Evolutionary conservation across 2,329 filamentous ascomycete species (phyloP), one percentile per base, ranked within the genome.

Genomic region (Zymoseptoria crescenta): DNA sequence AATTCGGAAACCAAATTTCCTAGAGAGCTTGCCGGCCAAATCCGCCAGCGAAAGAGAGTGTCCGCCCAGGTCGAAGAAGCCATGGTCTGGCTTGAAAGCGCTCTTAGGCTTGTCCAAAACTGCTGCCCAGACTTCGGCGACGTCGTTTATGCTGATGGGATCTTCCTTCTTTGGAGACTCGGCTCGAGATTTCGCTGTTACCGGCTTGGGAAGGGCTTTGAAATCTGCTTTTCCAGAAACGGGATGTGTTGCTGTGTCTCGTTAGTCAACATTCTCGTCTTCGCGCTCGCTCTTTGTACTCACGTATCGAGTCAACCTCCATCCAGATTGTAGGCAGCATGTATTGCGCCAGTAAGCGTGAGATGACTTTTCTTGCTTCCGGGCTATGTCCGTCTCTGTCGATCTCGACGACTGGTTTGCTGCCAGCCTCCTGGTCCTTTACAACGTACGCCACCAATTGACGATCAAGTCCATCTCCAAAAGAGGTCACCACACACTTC

Each of bases 311-410:
- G 2, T 87, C 81, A 30, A 92, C 74, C 67, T 87, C 83, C 45
- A 92, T 85, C 89, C 89, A 93, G 2, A 91, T 73, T 0, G 87
- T 80, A 0, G 89, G 89, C 56, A 93, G 87, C 89, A 93, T 92
- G 73, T 93, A 93, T 62, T 89, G 87, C 1, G 89, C 89, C 29
- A 93, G 79, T 62, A 85, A 84, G 16, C 81, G 76, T 1, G 85
- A 80, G 2, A 93, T 79, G 16, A 81, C 80, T 57, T 84, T 82
- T 52, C 89, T 81, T 2, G 87, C 84, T 5, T 80, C 80, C 1
- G 88, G 84, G 65, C 88, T 91, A 72, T 88, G 86, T 4, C 87
- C 88, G 28, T 84, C 81, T 58, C 86, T 83, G 60, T 91, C 85
- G 52, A 91, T 83, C 52, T 87, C 81, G 2, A 89, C 78, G 3